Conservation (phyloP, 2,329 filamentous ascomycete genomes). For the Ophiosphaerella narmari region DNA sequence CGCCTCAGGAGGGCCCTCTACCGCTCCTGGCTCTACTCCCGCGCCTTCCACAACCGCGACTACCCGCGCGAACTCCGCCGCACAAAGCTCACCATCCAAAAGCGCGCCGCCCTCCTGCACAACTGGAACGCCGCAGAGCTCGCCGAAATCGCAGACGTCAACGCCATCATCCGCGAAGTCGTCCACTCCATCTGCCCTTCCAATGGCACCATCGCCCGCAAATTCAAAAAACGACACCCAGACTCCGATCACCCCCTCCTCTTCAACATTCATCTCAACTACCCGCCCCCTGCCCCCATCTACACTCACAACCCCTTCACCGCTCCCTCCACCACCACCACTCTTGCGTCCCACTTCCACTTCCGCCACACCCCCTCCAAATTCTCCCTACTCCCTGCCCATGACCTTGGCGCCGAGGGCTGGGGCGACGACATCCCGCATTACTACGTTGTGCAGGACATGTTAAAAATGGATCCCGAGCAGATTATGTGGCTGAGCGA, state of each 20-base stretch:
- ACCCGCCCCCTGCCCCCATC: constrained; percentile 43
- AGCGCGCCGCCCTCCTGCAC: constrained; percentile 62
- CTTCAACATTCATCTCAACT: constrained; percentile 60
- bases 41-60: constrained; percentile 60
- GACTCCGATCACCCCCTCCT: constrained; percentile 55
- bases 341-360: constrained; percentile 46
- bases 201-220: constrained; percentile 63
- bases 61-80: constrained; percentile 58
- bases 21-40: constrained; percentile 63
- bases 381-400: constrained; percentile 53
- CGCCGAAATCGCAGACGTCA: constrained; percentile 64
- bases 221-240: constrained; percentile 62
- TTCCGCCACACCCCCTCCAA: constrained; percentile 51
- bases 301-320: constrained; percentile 40
- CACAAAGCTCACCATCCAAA: constrained; percentile 52
- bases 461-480: constrained; percentile 66
- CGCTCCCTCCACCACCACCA: constrained; percentile 14
- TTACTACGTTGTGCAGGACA: constrained; percentile 68
- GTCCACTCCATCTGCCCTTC: constrained; percentile 65
- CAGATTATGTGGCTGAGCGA: constrained; percentile 64
- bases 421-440: constrained; percentile 68
- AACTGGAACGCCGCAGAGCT: constrained; percentile 62
- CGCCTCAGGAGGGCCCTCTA: constrained; percentile 62
- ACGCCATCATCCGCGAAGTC: constrained; percentile 60
- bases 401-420: constrained; percentile 62